Evolutionary conservation across 768 basidiomycete genomes (phyloP).

Genomic region (Kwoniella sp.): DNA sequence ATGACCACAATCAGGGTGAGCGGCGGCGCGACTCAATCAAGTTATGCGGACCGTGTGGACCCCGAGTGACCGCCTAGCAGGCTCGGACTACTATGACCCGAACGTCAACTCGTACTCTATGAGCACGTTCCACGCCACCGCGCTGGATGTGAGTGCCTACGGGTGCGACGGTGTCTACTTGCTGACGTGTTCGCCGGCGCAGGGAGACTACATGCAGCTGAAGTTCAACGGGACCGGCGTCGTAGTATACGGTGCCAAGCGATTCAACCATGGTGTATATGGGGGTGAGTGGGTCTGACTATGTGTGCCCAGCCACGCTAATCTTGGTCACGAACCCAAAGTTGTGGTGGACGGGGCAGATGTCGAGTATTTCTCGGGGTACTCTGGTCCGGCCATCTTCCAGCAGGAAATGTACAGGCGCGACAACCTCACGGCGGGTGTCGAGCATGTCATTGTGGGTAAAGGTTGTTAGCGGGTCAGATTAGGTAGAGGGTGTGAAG

Average conservation of each 20-base stretch:
- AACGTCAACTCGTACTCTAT: not conserved
- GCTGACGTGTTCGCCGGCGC: not conserved
- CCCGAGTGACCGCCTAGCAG: not conserved
- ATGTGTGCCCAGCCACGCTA: not conserved
- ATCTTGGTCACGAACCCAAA: not conserved
- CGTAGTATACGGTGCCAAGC: constrained; percentile 20
- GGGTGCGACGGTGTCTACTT: no score
- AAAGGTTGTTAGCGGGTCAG: not conserved
- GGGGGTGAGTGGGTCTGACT: not conserved
- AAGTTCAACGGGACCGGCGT: constrained; percentile 27
- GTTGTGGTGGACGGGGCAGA: not conserved
- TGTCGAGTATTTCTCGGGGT: not conserved
- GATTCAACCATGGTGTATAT: constrained; percentile 25
- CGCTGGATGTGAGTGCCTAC: not conserved
- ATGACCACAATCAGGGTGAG: constrained; percentile 7
- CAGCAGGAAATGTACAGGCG: constrained; percentile 6
- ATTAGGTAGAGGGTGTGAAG: not conserved
- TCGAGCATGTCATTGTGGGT: constrained; percentile 23
- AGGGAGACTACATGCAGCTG: constrained; percentile 23
- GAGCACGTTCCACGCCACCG: not conserved
- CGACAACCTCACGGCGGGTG: not conserved
- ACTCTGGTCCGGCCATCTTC: not conserved
- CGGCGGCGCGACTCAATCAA: no score
- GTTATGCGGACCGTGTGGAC: not conserved
- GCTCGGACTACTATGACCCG: not conserved